Base-by-base conservation (phyloP, 768 basidiomycete genomes). In the Mrakia frigida region DNA sequence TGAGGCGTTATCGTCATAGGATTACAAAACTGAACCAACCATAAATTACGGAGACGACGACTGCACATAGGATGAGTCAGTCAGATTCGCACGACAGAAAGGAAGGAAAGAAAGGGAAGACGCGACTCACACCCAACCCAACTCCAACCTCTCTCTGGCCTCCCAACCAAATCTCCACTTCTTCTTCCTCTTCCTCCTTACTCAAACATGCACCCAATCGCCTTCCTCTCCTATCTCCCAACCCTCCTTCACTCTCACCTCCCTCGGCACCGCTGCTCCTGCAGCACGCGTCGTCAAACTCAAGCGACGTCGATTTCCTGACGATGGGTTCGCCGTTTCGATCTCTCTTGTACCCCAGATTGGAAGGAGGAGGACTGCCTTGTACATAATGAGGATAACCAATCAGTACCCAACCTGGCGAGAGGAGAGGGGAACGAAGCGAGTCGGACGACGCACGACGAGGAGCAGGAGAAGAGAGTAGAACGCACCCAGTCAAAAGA, bases 401-500 rank as follows among this genome's bases (percentile, higher is more conserved):
- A 16, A 16, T 63, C 60, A 31, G 60, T 6, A 1, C 13, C 21
- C 6, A 31, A 31, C 11, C 16, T 28, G 1, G 18, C 2, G 31
- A 35, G 31, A 41, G 43, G 25, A 35, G 6, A 41, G 41, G 41
- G 6, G 65, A 31, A 39, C 23, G 9, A 11, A 5, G 43, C 14
- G 9, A 46, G 43, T 6, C 53, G 53, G n/a, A 3, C 43, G 16
- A 74, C 74, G 74, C 14, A 74, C 74, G 75, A 39, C 97, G 85
- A 4, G 95, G 95, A 3, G 94, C 94, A 97, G 73, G 90, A 88
- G 84, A 93, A 95, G 85, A 97, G 98, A 37, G 98, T 91, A 50
- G 37, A 60, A 60, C 71, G 31, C 23, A 59, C 56, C 71, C 56
- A 7, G 53, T n/a, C 18, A 73, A 37, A 23, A 60, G 71, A 23